Conservation (phyloP, 192 early-diverging fungal species). For the Entomortierella lignicola region DNA sequence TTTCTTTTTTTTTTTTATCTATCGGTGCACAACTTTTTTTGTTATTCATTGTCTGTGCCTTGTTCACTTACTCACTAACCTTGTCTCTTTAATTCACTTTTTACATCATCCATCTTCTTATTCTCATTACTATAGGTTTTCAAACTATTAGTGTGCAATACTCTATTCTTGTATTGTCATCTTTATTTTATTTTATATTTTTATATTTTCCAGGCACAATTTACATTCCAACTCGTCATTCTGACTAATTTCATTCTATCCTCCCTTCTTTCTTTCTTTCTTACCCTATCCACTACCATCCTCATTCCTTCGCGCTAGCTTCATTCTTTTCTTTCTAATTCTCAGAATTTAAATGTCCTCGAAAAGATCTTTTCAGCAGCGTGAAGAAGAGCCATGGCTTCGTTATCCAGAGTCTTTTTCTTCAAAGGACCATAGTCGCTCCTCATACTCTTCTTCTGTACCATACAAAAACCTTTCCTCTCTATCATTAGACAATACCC, state of each 20-base stretch:
- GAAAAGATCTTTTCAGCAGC: constrained; percentile 30
- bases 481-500: not conserved
- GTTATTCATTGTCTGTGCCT: too few relatives aligned
- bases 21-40: too few relatives aligned
- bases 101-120: too few relatives aligned
- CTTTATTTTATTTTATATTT: too few relatives aligned
- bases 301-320: too few relatives aligned
- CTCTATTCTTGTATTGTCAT: too few relatives aligned
- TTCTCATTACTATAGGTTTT: too few relatives aligned
- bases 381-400: constrained; percentile 45
- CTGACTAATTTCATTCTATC: not conserved
- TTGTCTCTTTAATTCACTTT: too few relatives aligned
- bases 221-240: not conserved
- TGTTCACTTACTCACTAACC: too few relatives aligned
- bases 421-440: constrained; percentile 19
- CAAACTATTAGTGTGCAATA: too few relatives aligned
- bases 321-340: not conserved
- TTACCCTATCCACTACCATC: not conserved
- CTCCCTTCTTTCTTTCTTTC: not conserved
- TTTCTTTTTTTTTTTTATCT: too few relatives aligned
- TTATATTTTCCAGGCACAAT: too few relatives aligned
- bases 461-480: constrained; percentile 3
- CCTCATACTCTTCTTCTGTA: not conserved
- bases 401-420: constrained; percentile 13
- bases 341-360: constrained; percentile 15